Evolutionary conservation across 129 eudicot genomes (phyloP).

Genomic region (Glebionis coronaria): DNA sequence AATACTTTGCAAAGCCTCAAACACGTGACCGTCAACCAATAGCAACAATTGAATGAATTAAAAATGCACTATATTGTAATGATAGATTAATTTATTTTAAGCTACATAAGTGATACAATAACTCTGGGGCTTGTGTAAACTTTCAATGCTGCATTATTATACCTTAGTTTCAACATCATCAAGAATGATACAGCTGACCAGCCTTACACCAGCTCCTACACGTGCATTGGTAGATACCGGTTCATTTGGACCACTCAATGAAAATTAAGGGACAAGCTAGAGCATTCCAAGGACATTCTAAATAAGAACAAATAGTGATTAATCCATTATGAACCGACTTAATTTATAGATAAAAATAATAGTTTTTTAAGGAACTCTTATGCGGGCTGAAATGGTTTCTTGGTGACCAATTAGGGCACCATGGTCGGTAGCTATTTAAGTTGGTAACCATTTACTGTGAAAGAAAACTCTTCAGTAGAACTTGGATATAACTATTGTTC

Average conservation of each 20-base stretch:
- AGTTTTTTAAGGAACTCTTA: neutral
- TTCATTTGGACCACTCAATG: conserved; percentile 89
- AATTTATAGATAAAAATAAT: neutral
- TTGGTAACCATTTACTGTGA: too few relatives aligned
- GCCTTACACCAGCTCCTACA: conserved; percentile 82
- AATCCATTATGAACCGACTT: neutral
- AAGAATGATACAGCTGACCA: conserved; percentile 69
- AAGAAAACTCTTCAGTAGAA: too few relatives aligned
- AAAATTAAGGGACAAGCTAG: conserved; percentile 42
- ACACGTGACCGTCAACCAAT: too few relatives aligned
- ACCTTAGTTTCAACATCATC: conserved; percentile 93
- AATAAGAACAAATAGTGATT: neutral
- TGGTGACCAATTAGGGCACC: too few relatives aligned
- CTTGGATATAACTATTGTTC: too few relatives aligned
- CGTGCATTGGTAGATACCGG: conserved; percentile 95
- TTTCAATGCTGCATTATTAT: conserved; percentile 9
- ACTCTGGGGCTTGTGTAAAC: neutral
- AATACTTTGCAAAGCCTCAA: too few relatives aligned
- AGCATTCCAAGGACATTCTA: conserved; percentile 79
- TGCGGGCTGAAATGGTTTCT: too few relatives aligned
- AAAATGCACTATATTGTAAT: too few relatives aligned
- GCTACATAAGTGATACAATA: neutral
- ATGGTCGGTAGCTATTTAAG: too few relatives aligned
- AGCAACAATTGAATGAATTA: too few relatives aligned
- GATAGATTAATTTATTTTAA: too few relatives aligned